Base-by-base conservation (phyloP, 768 basidiomycete genomes). In the Candolleomyces eurysporus region DNA sequence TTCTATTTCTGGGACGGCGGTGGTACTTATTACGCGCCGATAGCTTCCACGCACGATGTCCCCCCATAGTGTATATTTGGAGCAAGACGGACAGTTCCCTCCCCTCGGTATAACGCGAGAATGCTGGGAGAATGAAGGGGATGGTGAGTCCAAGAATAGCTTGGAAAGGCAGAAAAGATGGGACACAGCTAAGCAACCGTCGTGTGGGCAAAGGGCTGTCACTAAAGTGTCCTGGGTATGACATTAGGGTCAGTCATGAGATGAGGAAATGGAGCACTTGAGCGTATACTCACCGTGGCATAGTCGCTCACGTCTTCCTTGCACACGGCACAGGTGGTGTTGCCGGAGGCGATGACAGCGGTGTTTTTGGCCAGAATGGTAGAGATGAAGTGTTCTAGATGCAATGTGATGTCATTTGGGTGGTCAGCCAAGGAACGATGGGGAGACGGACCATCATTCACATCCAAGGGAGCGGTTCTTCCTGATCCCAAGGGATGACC, bases 1-100 rank as follows among this genome's bases (percentile, higher is more conserved):
- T n/a, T 71, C 71, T 9, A 65, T 40, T 39, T 56, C 54, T 32
- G 52, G 31, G 54, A 67, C 66, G 4, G 69, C 48, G 32, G 68
- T 66, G n/a, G 72, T 73, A 6, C 77, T 76, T 17, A 72, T 64
- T 22, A 69, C 71, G 30, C 87, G 79, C 17, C 87, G 78, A 68
- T 84, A 87, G 65, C 81, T 84, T 2, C 86, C 88, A 14, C 83
- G 79, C 31, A 90, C 72, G 21, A 91, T 69, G 65, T 91, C 88
- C 5, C 89, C 89, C 89, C 88, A 91, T 0, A 90, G 76, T 4
- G 77, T 78, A 65, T 88, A 90, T 0, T 73, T 69, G 4, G 68
- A 62, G 63, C 89, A 91, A 2, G 75, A 73, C 13, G 64, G 70
- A 66, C 89, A 91, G 22, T 71, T 65, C 6, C 89, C 89, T 7